Base-by-base conservation (phyloP, 352 stramenopile species). In the Peronospora belbahrii region DNA sequence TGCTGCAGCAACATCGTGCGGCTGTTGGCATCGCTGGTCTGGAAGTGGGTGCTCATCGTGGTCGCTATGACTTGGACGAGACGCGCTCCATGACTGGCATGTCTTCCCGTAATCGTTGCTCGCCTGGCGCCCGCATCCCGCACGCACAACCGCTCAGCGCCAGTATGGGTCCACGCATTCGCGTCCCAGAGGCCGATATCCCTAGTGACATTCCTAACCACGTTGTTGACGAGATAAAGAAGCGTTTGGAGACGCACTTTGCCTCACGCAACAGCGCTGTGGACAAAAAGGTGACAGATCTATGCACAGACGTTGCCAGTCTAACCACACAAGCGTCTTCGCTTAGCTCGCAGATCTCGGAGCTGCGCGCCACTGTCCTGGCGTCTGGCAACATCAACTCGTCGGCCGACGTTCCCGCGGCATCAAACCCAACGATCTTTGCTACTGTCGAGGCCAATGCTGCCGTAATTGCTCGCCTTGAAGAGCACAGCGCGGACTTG, bases 181-280 rank as follows among this genome's bases (percentile, higher is more conserved):
- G 70, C 31, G 67, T 81, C 2, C 53, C 60, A 0, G 55, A 63
- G 4, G 24, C 56, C 1, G 70, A 81, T 19, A 78, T 77, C 33
- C 70, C 70, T 11, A 60, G 50, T 42, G 66, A 76, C 10, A 48
- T 69, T 17, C 67, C 70, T 3, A 65, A 59, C 32, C 72, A 78
- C 44, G 53, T 76, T 2, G 22, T 78, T 2, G 72, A 84, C 6
- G 72, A 84, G 18, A 47, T 84, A 10, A 77, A 67, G 46, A 85
- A 85, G 54, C 79, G 70, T 22, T 55, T 91, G 5, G 76, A 91
- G 58, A 73, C 76, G 10, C 61, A 74, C 14, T 77, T 91, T 18
- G 49, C 66, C 2, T 63, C 72, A 24, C 72, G 67, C 25, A 75
- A 76, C 6, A 56, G 56, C 19, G 60, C 55, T 8, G 61, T 86